phyloP scores from a whole-genome alignment of 2,329 filamentous ascomycete species.

The Microcera coccophila region DNA sequence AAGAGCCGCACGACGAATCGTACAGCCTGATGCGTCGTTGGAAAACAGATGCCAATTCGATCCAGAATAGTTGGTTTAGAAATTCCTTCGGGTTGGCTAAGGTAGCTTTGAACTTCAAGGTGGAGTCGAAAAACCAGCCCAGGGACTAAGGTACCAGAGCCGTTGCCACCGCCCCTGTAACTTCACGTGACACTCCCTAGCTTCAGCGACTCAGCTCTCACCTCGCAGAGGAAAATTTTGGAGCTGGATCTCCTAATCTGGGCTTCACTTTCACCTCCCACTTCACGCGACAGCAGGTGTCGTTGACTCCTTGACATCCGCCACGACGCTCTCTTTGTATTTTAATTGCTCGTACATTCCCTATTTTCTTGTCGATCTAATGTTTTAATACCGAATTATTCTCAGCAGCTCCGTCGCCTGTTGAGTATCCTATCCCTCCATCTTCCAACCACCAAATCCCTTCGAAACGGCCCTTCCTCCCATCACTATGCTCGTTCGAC shows the following conservation, averaged over 20 bases:
- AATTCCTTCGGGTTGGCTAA: neutral
- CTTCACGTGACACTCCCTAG: conserved; percentile 12
- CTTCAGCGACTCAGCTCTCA: neutral
- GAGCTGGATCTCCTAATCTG: conserved; percentile 14
- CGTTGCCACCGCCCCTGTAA: too few relatives aligned
- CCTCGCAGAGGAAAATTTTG: conserved; percentile 28
- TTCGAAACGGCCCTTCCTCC: conserved; percentile 1
- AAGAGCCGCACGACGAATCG: too few relatives aligned
- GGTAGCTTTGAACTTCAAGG: conserved; percentile 6
- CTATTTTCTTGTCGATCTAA: conserved; percentile 12
- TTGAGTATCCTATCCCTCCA: conserved; percentile 10
- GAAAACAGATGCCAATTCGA: too few relatives aligned
- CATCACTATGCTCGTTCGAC: conserved; percentile 35
- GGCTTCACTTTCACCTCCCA: conserved; percentile 3
- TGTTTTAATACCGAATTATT: conserved; percentile 21
- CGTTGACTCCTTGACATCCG: conserved; percentile 14
- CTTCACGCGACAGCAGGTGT: conserved; percentile 23
- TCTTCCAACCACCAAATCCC: neutral
- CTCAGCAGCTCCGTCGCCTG: conserved; percentile 14
- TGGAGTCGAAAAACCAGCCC: conserved; percentile 9
- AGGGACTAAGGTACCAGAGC: too few relatives aligned
- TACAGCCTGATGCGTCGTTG: too few relatives aligned
- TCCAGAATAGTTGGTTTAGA: too few relatives aligned
- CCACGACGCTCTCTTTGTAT: conserved; percentile 8
- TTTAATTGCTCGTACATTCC: conserved; percentile 1